Percentiles rank a stretch among this genome's conserved stretches.
Evolutionary conservation across 2,329 filamentous ascomycete species (phyloP).

Genomic region (Sporothrix brunneoviolacea): DNA sequence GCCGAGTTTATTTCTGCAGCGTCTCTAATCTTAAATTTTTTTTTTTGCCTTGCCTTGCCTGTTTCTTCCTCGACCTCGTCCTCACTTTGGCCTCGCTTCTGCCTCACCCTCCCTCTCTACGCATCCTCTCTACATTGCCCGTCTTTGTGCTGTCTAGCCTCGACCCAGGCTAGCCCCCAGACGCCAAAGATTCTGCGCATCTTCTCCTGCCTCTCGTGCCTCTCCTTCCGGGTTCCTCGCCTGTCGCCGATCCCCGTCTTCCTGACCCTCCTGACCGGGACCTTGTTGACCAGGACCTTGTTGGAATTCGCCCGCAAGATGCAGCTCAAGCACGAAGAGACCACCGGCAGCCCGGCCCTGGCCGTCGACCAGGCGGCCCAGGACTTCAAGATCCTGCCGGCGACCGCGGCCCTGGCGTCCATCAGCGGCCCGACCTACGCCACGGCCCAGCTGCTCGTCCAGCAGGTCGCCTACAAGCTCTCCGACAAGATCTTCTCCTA

Average conservation of each 20-base stretch:
- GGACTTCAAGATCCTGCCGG: conserved; percentile 39
- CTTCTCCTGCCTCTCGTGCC: neutral
- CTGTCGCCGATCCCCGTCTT: neutral
- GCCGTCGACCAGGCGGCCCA: conserved; percentile 1
- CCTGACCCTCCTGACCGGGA: neutral
- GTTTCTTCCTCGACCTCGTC: no score
- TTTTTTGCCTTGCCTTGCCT: neutral
- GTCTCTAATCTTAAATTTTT: conserved; percentile 7
- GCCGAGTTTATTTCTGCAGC: neutral
- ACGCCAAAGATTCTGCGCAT: neutral
- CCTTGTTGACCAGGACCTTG: no score
- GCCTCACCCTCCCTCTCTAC: neutral
- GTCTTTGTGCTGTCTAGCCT: neutral
- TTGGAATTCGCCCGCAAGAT: conserved; percentile 13
- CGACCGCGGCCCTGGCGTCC: conserved; percentile 42
- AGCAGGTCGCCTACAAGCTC: conserved; percentile 90
- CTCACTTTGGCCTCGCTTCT: no score
- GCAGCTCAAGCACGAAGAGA: conserved; percentile 20
- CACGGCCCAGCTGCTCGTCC: conserved; percentile 86
- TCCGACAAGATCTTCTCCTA: conserved; percentile 98
- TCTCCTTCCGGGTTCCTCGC: neutral
- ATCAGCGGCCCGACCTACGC: conserved; percentile 87
- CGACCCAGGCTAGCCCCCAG: neutral
- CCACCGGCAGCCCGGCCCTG: conserved; percentile 19
- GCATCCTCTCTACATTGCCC: neutral